phyloP scores from a whole-genome alignment of 2,329 filamentous ascomycete genomes.

The Ophiocordyceps camponoti-leonardi region DNA sequence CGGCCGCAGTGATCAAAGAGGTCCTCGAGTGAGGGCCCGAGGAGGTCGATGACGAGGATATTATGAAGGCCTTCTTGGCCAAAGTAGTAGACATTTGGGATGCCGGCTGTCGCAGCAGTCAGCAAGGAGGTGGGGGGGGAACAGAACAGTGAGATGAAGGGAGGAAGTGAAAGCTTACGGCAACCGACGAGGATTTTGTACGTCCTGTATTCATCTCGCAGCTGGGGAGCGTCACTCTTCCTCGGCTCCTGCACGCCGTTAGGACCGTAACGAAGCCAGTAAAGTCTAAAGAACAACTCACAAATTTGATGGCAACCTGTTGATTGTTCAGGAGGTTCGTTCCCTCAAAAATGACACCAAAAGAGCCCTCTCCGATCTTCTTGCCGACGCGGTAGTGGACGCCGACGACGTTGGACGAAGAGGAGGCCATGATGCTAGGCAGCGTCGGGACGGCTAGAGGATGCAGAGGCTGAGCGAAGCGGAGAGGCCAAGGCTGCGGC shows the following conservation, averaged over 20 bases:
- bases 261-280: neutral
- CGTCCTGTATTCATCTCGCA: constrained; percentile 95
- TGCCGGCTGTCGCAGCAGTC: constrained; percentile 50
- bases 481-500: neutral
- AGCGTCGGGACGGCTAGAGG: neutral
- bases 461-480: neutral
- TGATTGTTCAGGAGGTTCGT: constrained; percentile 98
- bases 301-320: constrained; percentile 98
- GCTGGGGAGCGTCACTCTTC: constrained; percentile 94
- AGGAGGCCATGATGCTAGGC: constrained; percentile 52
- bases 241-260: constrained; percentile 59
- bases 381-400: constrained; percentile 98
- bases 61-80: constrained; percentile 97
- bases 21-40: constrained; percentile 88
- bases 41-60: constrained; percentile 92
- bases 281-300: constrained; percentile 28
- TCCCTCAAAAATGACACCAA: constrained; percentile 96
- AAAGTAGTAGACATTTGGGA: constrained; percentile 99
- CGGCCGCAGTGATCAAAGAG: constrained; percentile 95
- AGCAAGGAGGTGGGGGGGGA: constrained; percentile 5
- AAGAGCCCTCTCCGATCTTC: constrained; percentile 98
- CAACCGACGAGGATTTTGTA: constrained; percentile 99
- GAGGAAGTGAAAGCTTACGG: constrained; percentile 44
- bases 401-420: constrained; percentile 91
- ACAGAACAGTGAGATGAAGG: too few species aligned